Evolutionary conservation across 140 eudicot genomes (phyloP), one percentile per base, ranked within the genome.

Genomic region (Erigeron philadelphicus): DNA sequence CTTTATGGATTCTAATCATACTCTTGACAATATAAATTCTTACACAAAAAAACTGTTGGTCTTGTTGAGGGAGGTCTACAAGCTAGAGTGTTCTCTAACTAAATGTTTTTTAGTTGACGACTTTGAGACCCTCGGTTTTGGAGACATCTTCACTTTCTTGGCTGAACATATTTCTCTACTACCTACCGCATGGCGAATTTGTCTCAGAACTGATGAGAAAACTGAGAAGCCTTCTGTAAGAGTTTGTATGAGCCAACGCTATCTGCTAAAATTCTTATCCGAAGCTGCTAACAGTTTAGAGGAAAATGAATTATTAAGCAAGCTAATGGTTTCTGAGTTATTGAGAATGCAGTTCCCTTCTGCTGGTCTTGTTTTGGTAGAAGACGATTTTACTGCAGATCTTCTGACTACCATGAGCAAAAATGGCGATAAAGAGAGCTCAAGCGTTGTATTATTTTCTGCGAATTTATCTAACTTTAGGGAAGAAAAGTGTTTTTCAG

Each of bases 121-220:
- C 46, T 88, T 92, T 74, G 86, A 77, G 61, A 77, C 76, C 64
- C 84, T 92, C 66, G 98, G 96, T 66, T 83, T 79, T 73, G 98
- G 98, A 75, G 95, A 86, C n/a, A 75, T 84, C 72, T 74, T 79
- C 59, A 21, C 71, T 3, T 88, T 92, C 70, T 15, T 92, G 46
- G 84, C 81, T 60, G 80, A 76, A 52, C 80, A 86, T 57, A 52
- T 77, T 70, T 79, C 74, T 66, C 69, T 74, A 38, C 74, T 91
- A 54, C 91, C 96, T 58, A 72, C 70, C 42, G 38, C 77, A 62
- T 77, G 88, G 62, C 81, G 69, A 38, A 84, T 71, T 13, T 75
- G 58, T 76, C 48, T 92, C 65, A 11, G 6, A 61, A 31, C 23
- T 25, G 72, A 76, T 3, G 80, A 78, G 44, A 73, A 66, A 46